A percentile compares a stretch with the other conserved stretches of the same genome.
Conservation (phyloP, 2,329 filamentous ascomycete species). For the Hirsutella rhossiliensis region DNA sequence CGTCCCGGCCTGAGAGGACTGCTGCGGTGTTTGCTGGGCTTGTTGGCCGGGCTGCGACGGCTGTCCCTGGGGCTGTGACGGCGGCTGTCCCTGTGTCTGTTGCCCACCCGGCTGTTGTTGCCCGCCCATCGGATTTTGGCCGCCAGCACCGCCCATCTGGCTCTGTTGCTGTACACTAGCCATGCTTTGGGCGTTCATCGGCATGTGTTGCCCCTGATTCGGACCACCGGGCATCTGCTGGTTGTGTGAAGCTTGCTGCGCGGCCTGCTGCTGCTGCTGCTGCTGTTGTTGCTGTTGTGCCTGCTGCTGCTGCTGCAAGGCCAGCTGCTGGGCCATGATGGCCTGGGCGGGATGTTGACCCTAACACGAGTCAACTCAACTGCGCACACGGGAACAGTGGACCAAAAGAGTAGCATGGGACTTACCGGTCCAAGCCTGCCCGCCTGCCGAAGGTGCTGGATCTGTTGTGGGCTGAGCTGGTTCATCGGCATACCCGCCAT, state of each 20-base stretch:
- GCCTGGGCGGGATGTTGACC: conserved; percentile 19
- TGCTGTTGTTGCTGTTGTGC: conserved; percentile 15
- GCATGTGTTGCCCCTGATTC: conserved; percentile 33
- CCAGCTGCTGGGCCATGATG: conserved; percentile 36
- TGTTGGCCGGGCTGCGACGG: conserved; percentile 16
- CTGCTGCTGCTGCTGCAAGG: conserved; percentile 29
- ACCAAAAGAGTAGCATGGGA: background rate
- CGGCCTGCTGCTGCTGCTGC: conserved; percentile 17
- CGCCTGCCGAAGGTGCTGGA: conserved; percentile 34
- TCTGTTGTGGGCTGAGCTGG: conserved; percentile 37
- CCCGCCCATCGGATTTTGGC: conserved; percentile 7
- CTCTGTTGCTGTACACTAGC: conserved; percentile 22
- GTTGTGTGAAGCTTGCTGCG: conserved; percentile 20
- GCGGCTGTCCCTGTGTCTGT: conserved; percentile 18
- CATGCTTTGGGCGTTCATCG: conserved; percentile 35
- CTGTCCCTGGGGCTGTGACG: conserved; percentile 23
- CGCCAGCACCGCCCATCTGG: conserved; percentile 6
- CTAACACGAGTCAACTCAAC: conserved; percentile 4
- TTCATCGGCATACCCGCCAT: conserved; percentile 40
- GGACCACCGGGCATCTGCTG: conserved; percentile 28
- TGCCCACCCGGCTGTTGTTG: conserved; percentile 9
- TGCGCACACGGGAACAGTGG: background rate
- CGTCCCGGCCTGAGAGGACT: conserved; percentile 27
- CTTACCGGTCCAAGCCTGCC: conserved; percentile 30
- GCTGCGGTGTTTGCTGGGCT: conserved; percentile 32